Conservation (phyloP, 371 early-diverging fungal species). For the Nematocida minor region DNA sequence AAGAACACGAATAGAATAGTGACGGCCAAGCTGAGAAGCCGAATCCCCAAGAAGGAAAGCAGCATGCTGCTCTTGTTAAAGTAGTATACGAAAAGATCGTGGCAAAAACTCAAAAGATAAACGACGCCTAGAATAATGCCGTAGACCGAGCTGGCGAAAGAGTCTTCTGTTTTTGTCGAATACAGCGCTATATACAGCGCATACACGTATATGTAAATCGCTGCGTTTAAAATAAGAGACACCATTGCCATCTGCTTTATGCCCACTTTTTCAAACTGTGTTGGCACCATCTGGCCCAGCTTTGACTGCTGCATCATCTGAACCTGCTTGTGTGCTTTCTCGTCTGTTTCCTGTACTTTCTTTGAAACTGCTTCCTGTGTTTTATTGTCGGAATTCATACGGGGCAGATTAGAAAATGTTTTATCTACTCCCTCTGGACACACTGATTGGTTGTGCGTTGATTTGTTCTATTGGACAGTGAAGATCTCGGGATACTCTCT, state of each 20-base stretch:
- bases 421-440: conserved; percentile 8
- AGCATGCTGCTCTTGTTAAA: conserved; percentile 4
- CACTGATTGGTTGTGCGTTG: neutral
- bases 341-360: conserved; percentile 41
- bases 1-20: neutral
- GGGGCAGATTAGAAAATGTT: conserved; percentile 5
- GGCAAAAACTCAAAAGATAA: neutral
- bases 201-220: neutral
- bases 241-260: conserved; percentile 12
- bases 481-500: conserved; percentile 49
- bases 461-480: conserved; percentile 1
- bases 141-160: neutral
- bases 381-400: conserved; percentile 23
- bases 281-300: conserved; percentile 32
- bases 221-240: conserved; percentile 4
- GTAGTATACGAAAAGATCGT: conserved; percentile 27
- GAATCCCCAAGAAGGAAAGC: conserved; percentile 21
- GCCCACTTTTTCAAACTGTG: neutral
- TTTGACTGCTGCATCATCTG: conserved; percentile 21
- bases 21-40: neutral
- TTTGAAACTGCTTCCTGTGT: conserved; percentile 31
- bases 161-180: neutral
- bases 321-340: conserved; percentile 36
- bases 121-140: neutral
- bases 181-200: neutral